Evolutionary conservation across 306 rosid genomes (phyloP).

Genomic region (Dalbergia cochinchinensis): DNA sequence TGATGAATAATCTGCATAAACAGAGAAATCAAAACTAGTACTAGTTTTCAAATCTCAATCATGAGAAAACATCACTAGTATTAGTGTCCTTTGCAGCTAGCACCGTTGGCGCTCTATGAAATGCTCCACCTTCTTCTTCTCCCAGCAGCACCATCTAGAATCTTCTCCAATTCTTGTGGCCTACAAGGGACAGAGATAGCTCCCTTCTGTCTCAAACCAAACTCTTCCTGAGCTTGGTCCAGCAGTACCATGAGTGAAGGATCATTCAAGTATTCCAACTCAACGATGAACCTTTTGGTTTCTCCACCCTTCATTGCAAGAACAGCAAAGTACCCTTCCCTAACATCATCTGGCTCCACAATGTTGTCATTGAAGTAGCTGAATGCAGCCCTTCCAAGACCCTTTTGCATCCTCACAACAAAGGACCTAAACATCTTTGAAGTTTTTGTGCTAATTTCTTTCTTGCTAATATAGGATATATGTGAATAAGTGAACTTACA

Average conservation of each 20-base stretch:
- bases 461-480: background rate
- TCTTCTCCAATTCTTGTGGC: slow-evolving; percentile 57
- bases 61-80: no score
- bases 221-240: slow-evolving; percentile 69
- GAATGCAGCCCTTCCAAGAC: slow-evolving; percentile 49
- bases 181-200: slow-evolving; percentile 73
- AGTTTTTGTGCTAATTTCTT: background rate
- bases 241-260: slow-evolving; percentile 67
- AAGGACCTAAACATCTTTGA: slow-evolving; percentile 43
- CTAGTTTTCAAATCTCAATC: no score
- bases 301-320: slow-evolving; percentile 34
- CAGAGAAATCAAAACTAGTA: no score
- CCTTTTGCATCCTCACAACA: slow-evolving; percentile 53
- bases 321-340: background rate
- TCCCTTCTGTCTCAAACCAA: slow-evolving; percentile 69
- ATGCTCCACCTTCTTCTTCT: no score
- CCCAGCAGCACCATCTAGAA: no score
- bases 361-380: slow-evolving; percentile 21
- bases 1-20: background rate
- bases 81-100: no score
- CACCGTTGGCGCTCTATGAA: no score
- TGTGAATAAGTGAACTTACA: background rate
- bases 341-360: background rate
- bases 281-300: slow-evolving; percentile 61
- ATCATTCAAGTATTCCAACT: slow-evolving; percentile 58